phyloP scores from a whole-genome alignment of 2,329 filamentous ascomycete genomes.

The Xylaria multiplex region DNA sequence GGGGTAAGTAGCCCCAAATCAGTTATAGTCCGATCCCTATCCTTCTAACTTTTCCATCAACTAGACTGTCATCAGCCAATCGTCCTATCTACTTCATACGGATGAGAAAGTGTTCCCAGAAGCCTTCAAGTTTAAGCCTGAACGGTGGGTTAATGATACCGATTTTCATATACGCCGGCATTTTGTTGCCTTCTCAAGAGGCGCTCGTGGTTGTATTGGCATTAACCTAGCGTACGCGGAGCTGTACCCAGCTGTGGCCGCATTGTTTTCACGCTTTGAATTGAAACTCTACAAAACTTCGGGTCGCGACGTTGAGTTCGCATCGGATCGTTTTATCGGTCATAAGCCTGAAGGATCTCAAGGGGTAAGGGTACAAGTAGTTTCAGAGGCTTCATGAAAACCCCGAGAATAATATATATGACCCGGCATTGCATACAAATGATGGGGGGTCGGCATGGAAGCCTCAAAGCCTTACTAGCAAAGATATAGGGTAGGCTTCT shows the following conservation, averaged over 20 bases:
- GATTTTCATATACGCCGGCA: not conserved
- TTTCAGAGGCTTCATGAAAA: not conserved
- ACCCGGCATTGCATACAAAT: too few relatives aligned
- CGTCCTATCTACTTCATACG: conserved; percentile 10
- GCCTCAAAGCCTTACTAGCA: too few relatives aligned
- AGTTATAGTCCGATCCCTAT: too few relatives aligned
- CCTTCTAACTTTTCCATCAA: not conserved
- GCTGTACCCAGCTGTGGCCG: conserved; percentile 14
- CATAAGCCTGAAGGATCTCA: not conserved
- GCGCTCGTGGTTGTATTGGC: conserved; percentile 16
- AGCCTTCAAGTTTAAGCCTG: conserved; percentile 2
- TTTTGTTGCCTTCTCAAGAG: conserved; percentile 15
- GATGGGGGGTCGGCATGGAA: too few relatives aligned
- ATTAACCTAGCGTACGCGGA: conserved; percentile 20
- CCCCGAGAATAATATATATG: too few relatives aligned
- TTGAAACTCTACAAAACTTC: conserved; percentile 18
- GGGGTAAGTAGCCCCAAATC: too few relatives aligned
- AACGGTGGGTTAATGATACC: conserved; percentile 9
- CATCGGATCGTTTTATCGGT: not conserved
- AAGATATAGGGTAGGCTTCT: too few relatives aligned
- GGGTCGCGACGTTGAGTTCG: conserved; percentile 11
- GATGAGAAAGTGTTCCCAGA: conserved; percentile 10
- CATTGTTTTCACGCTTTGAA: conserved; percentile 20
- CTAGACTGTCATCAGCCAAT: conserved; percentile 10
- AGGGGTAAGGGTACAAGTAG: not conserved